Conservation (phyloP, 768 basidiomycete species). For the Cubamyces sp. region DNA sequence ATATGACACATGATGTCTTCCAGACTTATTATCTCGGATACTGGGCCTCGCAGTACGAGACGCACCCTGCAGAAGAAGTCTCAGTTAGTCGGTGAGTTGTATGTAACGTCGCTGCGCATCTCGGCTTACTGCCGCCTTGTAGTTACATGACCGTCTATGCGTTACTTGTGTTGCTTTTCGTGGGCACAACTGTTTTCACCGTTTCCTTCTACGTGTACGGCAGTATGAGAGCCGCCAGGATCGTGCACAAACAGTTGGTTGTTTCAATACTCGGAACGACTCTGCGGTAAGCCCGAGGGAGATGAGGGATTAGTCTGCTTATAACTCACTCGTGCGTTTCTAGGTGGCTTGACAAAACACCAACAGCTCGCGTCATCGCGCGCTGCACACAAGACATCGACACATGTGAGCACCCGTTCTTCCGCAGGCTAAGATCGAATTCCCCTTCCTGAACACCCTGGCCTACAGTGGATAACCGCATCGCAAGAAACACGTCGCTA, state of each 20-base stretch:
- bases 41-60: slow-evolving; percentile 32
- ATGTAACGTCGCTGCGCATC: neutral
- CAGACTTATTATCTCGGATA: slow-evolving; percentile 48
- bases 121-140: neutral
- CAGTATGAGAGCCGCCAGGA: slow-evolving; percentile 54
- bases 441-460: neutral
- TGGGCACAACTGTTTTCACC: slow-evolving; percentile 6
- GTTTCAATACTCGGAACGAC: slow-evolving; percentile 54
- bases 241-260: slow-evolving; percentile 55
- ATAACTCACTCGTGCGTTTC: slow-evolving; percentile 42
- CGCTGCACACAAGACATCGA: slow-evolving; percentile 28
- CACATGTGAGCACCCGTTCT: slow-evolving; percentile 7
- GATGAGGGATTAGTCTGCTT: slow-evolving; percentile 47
- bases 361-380: slow-evolving; percentile 50
- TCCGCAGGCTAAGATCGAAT: too few relatives aligned
- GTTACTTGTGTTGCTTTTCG: slow-evolving; percentile 37
- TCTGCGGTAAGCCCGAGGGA: slow-evolving; percentile 39
- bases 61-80: slow-evolving; percentile 19
- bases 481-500: slow-evolving; percentile 34
- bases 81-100: slow-evolving; percentile 23
- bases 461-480: slow-evolving; percentile 39
- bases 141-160: slow-evolving; percentile 55
- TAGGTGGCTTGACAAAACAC: slow-evolving; percentile 52
- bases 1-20: neutral
- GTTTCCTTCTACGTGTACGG: slow-evolving; percentile 46